Base-by-base conservation (phyloP, 78 protist species). In the Planoprotostelium fungivorum region DNA sequence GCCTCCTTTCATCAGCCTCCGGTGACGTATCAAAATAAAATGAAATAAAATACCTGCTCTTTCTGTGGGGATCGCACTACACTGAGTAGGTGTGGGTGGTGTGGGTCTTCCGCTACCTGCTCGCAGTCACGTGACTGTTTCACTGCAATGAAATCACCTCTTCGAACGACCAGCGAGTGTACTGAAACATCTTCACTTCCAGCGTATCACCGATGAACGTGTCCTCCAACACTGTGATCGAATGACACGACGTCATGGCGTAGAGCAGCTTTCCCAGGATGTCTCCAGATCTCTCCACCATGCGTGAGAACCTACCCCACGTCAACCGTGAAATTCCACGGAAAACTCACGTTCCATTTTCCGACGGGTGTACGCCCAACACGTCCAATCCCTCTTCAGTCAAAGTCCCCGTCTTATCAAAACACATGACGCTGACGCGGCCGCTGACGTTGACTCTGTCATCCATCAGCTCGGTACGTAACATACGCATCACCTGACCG, bases 381-480 rank as follows among this genome's bases (percentile, higher is more conserved):
- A 98, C 91, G 39, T 94, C 95, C 25, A 98, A 94, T 28, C 96
- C 97, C 23, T 98, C 98, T 84, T 94, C 97, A 1, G 99, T 98
- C 9, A 97, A 93, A 0, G 98, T 98, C 29, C 99, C 99, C 23
- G 99, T 98, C 90, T 97, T 98, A 89, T 97, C 98, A 39, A 97
- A 97, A 63, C 95, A 92, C 73, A 95, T 91, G 35, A 94, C 86
- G 34, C 89, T 84, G 36, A 96, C 35, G 84, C 96, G 91, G 37
- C 98, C 98, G 85, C 92, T 88, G 63, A 94, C 95, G 38, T 93
- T 93, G 39, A 95, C 89, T 23, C 97, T 83, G 35, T 51, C 73
- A 51, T 51, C 73, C 73, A 63, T 35, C 38, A 88, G 1, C 35
- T 88, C 90, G 37, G 63, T 28, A 87, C 1, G 35, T 51, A 51